Conservation (phyloP, 1,139 yeast genomes). For the Candida labiduridarum region DNA sequence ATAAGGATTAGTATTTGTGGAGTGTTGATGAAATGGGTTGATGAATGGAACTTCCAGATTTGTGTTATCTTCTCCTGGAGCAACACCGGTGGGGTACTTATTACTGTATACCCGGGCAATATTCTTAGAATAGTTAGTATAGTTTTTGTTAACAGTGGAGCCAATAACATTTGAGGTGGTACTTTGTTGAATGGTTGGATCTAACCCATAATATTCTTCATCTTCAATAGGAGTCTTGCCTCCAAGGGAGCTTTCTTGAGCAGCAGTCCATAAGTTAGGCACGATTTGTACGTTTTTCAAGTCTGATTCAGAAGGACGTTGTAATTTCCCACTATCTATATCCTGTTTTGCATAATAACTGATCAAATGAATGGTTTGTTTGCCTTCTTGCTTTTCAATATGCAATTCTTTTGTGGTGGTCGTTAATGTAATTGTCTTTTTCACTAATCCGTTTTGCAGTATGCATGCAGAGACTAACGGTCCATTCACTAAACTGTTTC, state of each 20-base stretch:
- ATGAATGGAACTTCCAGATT: conserved; percentile 3
- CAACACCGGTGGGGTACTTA: conserved; percentile 17
- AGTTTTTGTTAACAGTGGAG: neutral
- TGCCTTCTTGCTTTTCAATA: conserved; percentile 28
- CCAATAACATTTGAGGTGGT: conserved; percentile 30
- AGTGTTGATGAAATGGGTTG: conserved; percentile 1
- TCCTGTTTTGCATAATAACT: conserved; percentile 80
- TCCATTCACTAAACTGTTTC: conserved; percentile 39
- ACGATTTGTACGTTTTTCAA: conserved; percentile 56
- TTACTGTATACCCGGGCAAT: conserved; percentile 7
- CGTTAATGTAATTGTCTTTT: conserved; percentile 74
- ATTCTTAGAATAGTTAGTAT: neutral
- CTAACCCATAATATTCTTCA: conserved; percentile 54
- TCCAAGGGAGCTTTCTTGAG: conserved; percentile 63
- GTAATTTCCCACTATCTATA: conserved; percentile 58
- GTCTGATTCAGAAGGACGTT: conserved; percentile 59
- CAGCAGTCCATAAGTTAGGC: conserved; percentile 61
- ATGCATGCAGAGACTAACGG: conserved; percentile 63
- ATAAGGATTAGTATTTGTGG: neutral
- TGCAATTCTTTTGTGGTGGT: conserved; percentile 40
- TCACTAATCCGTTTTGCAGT: conserved; percentile 77
- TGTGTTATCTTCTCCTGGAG: conserved; percentile 3
- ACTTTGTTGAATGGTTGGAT: conserved; percentile 43
- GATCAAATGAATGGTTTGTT: conserved; percentile 69
- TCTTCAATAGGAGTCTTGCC: conserved; percentile 55